Percentiles rank a stretch among this genome's conserved stretches.
Conservation (phyloP, 305 asterid genomes). For the Fraxinus nigra region DNA sequence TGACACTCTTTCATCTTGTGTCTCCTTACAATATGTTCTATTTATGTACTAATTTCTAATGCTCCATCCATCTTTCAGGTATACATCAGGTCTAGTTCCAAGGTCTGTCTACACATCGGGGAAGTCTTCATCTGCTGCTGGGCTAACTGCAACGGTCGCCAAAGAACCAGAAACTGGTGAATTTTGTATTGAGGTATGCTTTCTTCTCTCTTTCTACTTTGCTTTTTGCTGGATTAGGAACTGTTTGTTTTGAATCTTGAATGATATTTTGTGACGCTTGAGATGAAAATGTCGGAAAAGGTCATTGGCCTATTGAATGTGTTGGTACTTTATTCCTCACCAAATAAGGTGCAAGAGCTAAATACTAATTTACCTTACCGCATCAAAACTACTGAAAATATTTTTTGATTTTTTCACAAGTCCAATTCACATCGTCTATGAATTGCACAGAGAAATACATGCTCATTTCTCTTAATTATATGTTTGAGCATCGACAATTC, state of each 20-base stretch:
- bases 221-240: not conserved
- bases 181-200: conserved; percentile 87
- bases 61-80: conserved; percentile 44
- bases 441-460: not conserved
- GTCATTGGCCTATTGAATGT: conserved; percentile 7
- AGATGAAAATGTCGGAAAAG: not conserved
- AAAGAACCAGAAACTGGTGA: conserved; percentile 99
- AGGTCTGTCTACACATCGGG: conserved; percentile 98
- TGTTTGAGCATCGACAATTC: not conserved
- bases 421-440: conserved; percentile 26
- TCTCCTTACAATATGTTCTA: conserved; percentile 2
- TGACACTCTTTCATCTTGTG: conserved; percentile 9
- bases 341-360: not conserved
- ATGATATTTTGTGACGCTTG: not conserved
- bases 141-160: conserved; percentile 96
- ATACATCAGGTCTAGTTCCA: conserved; percentile 79
- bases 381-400: not conserved
- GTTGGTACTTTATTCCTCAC: not conserved
- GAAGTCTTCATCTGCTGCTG: conserved; percentile 97
- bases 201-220: not conserved
- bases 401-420: not conserved
- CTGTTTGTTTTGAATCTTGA: not conserved
- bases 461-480: not conserved
- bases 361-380: not conserved
- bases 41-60: conserved; percentile 4